Evolutionary conservation across 768 basidiomycete genomes (phyloP).

Genomic region (Suillus subaureus): DNA sequence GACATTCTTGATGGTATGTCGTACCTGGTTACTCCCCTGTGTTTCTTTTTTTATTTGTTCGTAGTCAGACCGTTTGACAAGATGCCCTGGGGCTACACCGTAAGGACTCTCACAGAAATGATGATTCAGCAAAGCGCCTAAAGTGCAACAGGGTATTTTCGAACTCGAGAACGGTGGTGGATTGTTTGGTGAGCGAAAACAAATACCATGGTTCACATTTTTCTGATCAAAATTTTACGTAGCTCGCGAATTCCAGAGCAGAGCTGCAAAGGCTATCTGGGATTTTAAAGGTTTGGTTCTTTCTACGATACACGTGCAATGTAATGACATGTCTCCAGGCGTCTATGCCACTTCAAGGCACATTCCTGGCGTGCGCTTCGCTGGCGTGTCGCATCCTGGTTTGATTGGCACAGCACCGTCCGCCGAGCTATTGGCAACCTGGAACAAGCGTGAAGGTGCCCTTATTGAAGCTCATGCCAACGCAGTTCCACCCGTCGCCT

Average conservation of each 20-base stretch:
- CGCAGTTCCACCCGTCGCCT: conserved; percentile 66
- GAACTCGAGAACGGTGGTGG: conserved; percentile 75
- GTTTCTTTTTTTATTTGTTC: neutral
- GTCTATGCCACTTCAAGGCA: conserved; percentile 75
- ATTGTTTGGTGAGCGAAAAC: conserved; percentile 53
- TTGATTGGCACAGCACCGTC: conserved; percentile 80
- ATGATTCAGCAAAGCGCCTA: neutral
- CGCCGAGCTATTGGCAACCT: conserved; percentile 66
- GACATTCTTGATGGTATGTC: conserved; percentile 72
- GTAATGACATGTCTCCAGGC: conserved; percentile 38
- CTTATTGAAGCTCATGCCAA: conserved; percentile 56
- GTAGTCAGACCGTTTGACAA: conserved; percentile 67
- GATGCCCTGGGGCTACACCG: conserved; percentile 84
- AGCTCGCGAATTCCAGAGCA: conserved; percentile 70
- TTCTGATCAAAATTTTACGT: neutral
- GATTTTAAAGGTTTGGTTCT: conserved; percentile 59
- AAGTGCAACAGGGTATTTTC: conserved; percentile 63
- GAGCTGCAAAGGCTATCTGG: conserved; percentile 80
- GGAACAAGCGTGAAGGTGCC: conserved; percentile 72
- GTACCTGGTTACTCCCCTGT: neutral
- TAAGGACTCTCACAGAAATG: conserved; percentile 25
- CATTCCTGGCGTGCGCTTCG: conserved; percentile 79
- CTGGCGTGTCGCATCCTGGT: conserved; percentile 76
- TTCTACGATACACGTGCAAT: neutral
- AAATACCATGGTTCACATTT: neutral